Conservation (phyloP, 805 yeast genomes). For the Saccharomycopsis guyanensis region DNA sequence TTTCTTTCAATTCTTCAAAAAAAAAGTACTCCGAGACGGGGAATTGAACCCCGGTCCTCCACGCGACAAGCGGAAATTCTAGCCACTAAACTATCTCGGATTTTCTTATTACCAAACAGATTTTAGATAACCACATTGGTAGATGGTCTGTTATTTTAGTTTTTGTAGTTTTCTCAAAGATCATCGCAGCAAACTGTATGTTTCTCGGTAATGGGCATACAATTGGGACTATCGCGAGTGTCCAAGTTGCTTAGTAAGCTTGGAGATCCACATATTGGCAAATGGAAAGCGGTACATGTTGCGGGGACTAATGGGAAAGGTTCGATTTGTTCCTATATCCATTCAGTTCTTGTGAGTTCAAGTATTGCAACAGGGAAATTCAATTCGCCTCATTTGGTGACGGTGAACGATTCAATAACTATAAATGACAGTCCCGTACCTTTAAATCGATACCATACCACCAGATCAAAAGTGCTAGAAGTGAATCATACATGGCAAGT, state of each 20-base stretch:
- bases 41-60: conserved; percentile 23
- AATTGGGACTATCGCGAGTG: conserved; percentile 51
- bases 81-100: conserved; percentile 34
- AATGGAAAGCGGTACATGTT: conserved; percentile 68
- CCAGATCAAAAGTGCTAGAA: conserved; percentile 28
- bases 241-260: conserved; percentile 37
- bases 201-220: conserved; percentile 39
- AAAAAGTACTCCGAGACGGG: conserved; percentile 22
- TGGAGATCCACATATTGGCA: conserved; percentile 58
- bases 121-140: too few species aligned
- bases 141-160: too few species aligned
- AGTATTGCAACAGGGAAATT: conserved; percentile 59
- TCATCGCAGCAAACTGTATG: too few species aligned
- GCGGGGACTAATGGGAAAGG: conserved; percentile 99
- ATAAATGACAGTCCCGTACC: conserved; percentile 56
- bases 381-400: conserved; percentile 80
- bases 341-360: conserved; percentile 33
- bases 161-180: too few species aligned
- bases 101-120: background rate
- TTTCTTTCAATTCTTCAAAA: background rate
- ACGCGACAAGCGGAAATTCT: conserved; percentile 33
- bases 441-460: conserved; percentile 37
- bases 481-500: conserved; percentile 36
- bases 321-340: conserved; percentile 76
- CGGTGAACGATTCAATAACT: conserved; percentile 67